Evolutionary conservation across 352 stramenopile genomes (phyloP), one percentile per base, ranked within the genome.

Genomic region (Globisporangium middletonii): DNA sequence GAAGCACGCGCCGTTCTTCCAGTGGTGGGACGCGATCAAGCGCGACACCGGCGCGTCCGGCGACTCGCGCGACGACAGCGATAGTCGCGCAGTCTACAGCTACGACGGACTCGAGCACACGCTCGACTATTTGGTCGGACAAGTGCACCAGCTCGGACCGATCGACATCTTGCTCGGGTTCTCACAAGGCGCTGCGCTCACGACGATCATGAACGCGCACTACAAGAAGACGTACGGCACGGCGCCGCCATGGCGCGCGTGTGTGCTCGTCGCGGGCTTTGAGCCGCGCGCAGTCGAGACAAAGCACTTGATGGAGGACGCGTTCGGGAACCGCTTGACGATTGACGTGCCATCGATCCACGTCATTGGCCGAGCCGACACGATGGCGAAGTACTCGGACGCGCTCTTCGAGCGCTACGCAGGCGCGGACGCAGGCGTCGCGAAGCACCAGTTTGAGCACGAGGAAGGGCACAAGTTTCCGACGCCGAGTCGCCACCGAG

Each of bases 391-490:
- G n/a, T 65, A 82, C 27, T 77, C 69, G n/a, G 60, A 87, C 46
- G 74, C 74, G 41, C 64, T 92, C 37, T 66, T 75, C 35, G 64
- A 71, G 11, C 69, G 65, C 46, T 91, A 80, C 55, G 62, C 73
- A 6, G 50, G 37, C 27, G 64, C 62, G 16, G 50, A 55, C 0
- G 63, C 65, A 11, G 68, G 71, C 43, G 12, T 75, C 30, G 65
- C 62, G 27, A 63, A 64, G 19, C 52, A 71, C 57, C 68, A 69
- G 51, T 84, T 89, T 37, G 75, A 77, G 27, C 82, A 92, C 53
- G 72, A 89, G n/a, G 79, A 88, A 65, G 82, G 82, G n/a, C 82
- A 89, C 72, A 85, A 86, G 57, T 92, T 89, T 60, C 82, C 82
- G 23, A 74, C 79, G 11, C 68, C 71, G 0, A 41, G 66, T 19